Evolutionary conservation across 2,329 filamentous ascomycete genomes (phyloP), one percentile per base, ranked within the genome.

Genomic region (Epichloe glyceriae): DNA sequence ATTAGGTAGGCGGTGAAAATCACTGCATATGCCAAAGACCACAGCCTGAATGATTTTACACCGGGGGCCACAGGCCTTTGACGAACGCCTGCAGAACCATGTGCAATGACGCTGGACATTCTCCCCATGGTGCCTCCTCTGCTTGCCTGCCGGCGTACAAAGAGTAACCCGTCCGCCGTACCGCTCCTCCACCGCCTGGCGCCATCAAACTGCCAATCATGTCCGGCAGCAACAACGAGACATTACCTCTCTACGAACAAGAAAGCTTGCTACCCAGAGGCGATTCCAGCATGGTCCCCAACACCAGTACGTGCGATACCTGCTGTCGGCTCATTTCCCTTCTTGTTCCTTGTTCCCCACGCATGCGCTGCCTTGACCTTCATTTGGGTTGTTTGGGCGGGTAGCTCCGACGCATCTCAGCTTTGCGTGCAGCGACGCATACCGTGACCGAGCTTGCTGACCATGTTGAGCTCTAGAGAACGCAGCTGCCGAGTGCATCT

Each of bases 401-500:
- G 30, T 11, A 30, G 30, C 30, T 30, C 30, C 35, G 35, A n/a
- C 12, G 10, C 41, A 15, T 8, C 22, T n/a, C 5, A 15, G 41
- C 22, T 12, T 26, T 26, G 41, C 20, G 8, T n/a, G 14, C 14
- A 26, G 15, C 22, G 1, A 14, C n/a, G n/a, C 34, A 3, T 22
- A n/a, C 46, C 17, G 17, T 14, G 10, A 40, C 20, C n/a, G 1
- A 45, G 12, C 46, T 42, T 38, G 51, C 53, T 54, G 17, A 33
- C 33, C n/a, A 12, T 43, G 39, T 52, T 17, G 5, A 12, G n/a
- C 42, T 8, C 30, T 51, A 69, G 69, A 61, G 52, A 62, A 70
- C 67, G 81, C 82, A 49, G 77, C 73, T 52, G 79, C 82, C 59
- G 82, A 85, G 68, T 85, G 85, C 68, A 73, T 97, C 59, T 94